Evolutionary conservation across 805 yeast genomes (phyloP).

Genomic region (Starmerella roubikii): DNA sequence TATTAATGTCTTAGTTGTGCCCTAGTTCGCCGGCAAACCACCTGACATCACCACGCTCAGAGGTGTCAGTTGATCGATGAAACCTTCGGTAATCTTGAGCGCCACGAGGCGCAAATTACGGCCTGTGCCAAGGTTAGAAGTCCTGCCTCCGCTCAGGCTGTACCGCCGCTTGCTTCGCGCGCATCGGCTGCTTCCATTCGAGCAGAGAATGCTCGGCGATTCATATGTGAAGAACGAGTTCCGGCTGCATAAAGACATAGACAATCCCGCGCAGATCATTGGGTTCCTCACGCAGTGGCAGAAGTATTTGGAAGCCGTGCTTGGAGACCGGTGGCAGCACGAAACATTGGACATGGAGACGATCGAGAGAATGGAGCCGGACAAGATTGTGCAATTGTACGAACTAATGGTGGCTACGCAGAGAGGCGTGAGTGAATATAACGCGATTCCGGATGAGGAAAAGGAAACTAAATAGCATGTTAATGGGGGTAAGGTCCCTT

Average conservation of each 20-base stretch:
- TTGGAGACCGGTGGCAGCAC: slow-evolving; percentile 47
- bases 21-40: too few relatives aligned
- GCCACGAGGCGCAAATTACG: slow-evolving; percentile 18
- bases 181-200: slow-evolving; percentile 50
- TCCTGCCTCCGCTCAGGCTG: slow-evolving; percentile 70
- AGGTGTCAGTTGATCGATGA: too few relatives aligned
- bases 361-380: slow-evolving; percentile 75
- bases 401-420: slow-evolving; percentile 35
- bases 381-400: slow-evolving; percentile 64
- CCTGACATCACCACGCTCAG: too few relatives aligned
- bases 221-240: slow-evolving; percentile 82
- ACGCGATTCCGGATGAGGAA: slow-evolving; percentile 20
- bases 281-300: slow-evolving; percentile 95
- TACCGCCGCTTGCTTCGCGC: slow-evolving; percentile 75
- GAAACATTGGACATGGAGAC: slow-evolving; percentile 48
- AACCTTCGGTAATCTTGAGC: neutral
- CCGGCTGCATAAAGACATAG: slow-evolving; percentile 63
- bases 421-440: slow-evolving; percentile 26
- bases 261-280: slow-evolving; percentile 84
- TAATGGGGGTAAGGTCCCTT: slow-evolving; percentile 1
- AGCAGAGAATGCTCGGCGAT: slow-evolving; percentile 68
- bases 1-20: too few relatives aligned
- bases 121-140: slow-evolving; percentile 20
- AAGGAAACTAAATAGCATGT: neutral
- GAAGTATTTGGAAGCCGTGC: slow-evolving; percentile 28